Conservation (phyloP, 176 grass and related monocot genomes). For the Aegilops tauschii region DNA sequence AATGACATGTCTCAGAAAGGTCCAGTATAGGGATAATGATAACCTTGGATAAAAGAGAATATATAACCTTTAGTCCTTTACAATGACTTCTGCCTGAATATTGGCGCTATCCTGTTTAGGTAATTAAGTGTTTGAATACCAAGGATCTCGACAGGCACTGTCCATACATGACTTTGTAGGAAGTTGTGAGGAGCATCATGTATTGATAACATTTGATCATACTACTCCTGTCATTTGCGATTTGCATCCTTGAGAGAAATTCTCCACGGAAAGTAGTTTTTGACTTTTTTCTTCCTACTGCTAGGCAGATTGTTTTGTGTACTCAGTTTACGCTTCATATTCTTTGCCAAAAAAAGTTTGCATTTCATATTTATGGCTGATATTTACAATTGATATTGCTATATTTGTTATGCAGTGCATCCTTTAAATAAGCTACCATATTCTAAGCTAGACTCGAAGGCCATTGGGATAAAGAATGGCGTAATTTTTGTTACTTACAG, state of each 20-base stretch:
- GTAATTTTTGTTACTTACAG: constrained; percentile 98
- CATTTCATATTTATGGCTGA: constrained; percentile 7
- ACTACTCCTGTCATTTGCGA: neutral
- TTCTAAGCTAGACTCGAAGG: constrained; percentile 98
- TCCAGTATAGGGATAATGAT: neutral
- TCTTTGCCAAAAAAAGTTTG: neutral
- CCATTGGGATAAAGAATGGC: constrained; percentile 89
- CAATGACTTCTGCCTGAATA: neutral
- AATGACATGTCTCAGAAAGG: neutral
- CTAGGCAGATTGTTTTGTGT: constrained; percentile 26
- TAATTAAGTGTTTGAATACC: constrained; percentile 9
- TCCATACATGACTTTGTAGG: neutral
- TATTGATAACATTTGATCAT: neutral
- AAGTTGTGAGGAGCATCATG: constrained; percentile 2
- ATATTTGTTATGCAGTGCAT: constrained; percentile 78
- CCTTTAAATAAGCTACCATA: constrained; percentile 98
- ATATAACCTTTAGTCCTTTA: neutral
- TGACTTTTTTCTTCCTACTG: neutral
- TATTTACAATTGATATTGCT: constrained; percentile 27
- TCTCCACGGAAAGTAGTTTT: neutral
- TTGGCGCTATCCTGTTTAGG: neutral
- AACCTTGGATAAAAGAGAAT: neutral
- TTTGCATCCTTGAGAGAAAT: constrained; percentile 4
- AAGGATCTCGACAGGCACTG: constrained; percentile 1
- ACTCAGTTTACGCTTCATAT: neutral